phyloP scores from a whole-genome alignment of 2,329 filamentous ascomycete species.

The Monosporascus sp. region DNA sequence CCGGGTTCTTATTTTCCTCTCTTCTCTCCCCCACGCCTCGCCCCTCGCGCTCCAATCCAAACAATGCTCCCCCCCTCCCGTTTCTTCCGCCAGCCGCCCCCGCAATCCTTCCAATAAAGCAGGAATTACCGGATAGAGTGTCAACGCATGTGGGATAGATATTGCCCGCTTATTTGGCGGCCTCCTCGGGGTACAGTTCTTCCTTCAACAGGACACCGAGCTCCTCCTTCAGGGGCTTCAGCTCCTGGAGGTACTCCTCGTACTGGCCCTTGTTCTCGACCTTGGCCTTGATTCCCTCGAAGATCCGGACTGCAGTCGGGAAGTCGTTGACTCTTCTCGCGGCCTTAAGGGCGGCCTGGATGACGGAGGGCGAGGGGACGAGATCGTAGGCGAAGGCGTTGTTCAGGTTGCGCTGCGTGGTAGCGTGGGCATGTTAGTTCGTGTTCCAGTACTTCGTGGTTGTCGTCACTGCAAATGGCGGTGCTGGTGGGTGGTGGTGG shows the following conservation, averaged over 20 bases:
- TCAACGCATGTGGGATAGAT: background rate
- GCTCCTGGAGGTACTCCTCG: slow-evolving; percentile 89
- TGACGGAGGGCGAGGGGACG: slow-evolving; percentile 86
- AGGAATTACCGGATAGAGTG: background rate
- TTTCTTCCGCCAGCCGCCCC: background rate
- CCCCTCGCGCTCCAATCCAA: slow-evolving; percentile 1
- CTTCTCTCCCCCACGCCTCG: slow-evolving; percentile 3
- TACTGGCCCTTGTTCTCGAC: slow-evolving; percentile 98
- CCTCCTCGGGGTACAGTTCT: slow-evolving; percentile 73
- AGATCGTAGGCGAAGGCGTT: slow-evolving; percentile 99
- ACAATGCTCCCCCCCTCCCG: background rate
- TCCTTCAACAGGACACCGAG: slow-evolving; percentile 89
- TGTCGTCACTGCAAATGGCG: no score
- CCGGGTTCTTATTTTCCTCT: slow-evolving; percentile 5
- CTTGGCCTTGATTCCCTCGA: slow-evolving; percentile 99
- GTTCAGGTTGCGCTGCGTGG: slow-evolving; percentile 59
- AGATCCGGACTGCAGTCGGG: slow-evolving; percentile 95
- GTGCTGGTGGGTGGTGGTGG: background rate
- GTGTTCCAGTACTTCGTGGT: background rate
- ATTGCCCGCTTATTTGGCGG: slow-evolving; percentile 33
- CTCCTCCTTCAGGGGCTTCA: slow-evolving; percentile 89
- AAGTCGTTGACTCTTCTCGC: slow-evolving; percentile 97
- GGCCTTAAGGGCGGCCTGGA: slow-evolving; percentile 86
- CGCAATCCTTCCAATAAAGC: background rate
- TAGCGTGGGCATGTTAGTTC: slow-evolving; percentile 8